phyloP scores from a whole-genome alignment of 768 basidiomycete species.

The Tephrocybe rancida region DNA sequence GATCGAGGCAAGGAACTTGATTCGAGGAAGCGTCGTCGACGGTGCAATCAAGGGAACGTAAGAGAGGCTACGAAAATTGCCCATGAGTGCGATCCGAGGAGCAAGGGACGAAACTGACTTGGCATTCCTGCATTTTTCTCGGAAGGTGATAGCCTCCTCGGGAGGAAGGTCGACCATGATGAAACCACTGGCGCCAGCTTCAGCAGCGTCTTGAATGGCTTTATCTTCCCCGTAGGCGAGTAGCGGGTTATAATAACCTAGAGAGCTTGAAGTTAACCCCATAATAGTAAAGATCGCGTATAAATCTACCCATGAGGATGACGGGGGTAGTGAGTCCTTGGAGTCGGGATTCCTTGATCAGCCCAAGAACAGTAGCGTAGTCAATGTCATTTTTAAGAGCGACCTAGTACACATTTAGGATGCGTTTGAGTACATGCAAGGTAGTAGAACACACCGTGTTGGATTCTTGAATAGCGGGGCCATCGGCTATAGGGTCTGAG shows the following conservation, averaged over 20 bases:
- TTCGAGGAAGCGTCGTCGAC: constrained; percentile 84
- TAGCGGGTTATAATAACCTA: constrained; percentile 97
- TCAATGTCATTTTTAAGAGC: constrained; percentile 83
- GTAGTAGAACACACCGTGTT: constrained; percentile 70
- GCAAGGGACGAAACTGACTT: constrained; percentile 53
- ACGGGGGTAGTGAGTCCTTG: constrained; percentile 86
- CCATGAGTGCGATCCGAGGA: background rate
- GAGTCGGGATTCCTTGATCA: constrained; percentile 76
- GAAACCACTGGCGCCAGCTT: constrained; percentile 95
- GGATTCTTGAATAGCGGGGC: constrained; percentile 88
- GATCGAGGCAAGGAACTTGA: constrained; percentile 89
- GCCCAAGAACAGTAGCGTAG: constrained; percentile 72
- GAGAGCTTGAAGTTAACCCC: constrained; percentile 5
- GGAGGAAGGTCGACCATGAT: constrained; percentile 98
- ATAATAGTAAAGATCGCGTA: background rate
- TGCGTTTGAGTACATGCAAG: background rate
- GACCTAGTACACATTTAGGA: constrained; percentile 51
- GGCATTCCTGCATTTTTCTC: constrained; percentile 80
- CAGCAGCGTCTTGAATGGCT: constrained; percentile 86
- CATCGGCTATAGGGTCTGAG: constrained; percentile 96
- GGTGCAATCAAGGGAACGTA: constrained; percentile 97
- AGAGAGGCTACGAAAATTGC: constrained; percentile 67
- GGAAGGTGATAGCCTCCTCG: constrained; percentile 91
- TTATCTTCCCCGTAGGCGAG: constrained; percentile 95
- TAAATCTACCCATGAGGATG: constrained; percentile 83